Evolutionary conservation across 176 grass and related monocot species (phyloP).

Genomic region (Ampelocalamus luodianensis): DNA sequence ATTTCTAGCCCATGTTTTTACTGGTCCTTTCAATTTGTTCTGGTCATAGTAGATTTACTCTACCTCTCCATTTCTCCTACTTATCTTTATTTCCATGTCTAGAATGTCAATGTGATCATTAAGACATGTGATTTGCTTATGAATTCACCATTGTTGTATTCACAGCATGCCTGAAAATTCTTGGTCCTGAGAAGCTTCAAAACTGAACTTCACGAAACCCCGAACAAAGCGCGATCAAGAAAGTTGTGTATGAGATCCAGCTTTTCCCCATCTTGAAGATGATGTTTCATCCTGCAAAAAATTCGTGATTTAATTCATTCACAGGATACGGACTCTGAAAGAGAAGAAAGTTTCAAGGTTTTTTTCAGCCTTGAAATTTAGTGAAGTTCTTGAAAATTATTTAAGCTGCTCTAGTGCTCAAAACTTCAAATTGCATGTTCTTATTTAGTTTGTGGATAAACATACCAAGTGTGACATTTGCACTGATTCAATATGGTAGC

Average conservation of each 20-base stretch:
- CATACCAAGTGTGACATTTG: not conserved
- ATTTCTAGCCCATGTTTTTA: conserved; percentile 18
- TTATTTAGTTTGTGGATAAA: conserved; percentile 25
- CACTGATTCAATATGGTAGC: not conserved
- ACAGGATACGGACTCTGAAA: conserved; percentile 83
- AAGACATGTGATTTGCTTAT: conserved; percentile 38
- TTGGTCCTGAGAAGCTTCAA: conserved; percentile 59
- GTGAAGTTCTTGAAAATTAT: conserved; percentile 23
- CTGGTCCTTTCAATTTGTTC: not conserved
- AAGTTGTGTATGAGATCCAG: conserved; percentile 69
- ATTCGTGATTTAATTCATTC: conserved; percentile 72
- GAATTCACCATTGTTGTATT: conserved; percentile 40
- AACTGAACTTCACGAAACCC: conserved; percentile 63
- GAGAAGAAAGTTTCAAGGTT: conserved; percentile 98
- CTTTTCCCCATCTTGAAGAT: conserved; percentile 34
- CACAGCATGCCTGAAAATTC: conserved; percentile 78
- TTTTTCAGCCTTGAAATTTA: conserved; percentile 35
- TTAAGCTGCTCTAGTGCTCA: conserved; percentile 9
- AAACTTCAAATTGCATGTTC: conserved; percentile 24
- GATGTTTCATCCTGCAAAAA: conserved; percentile 33
- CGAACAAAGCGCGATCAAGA: conserved; percentile 46
- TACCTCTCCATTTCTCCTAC: not conserved
- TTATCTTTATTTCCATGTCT: not conserved
- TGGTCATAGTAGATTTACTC: not conserved
- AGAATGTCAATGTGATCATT: conserved; percentile 18